phyloP scores from a whole-genome alignment of 208 protist species.

The Leishmania arabica region DNA sequence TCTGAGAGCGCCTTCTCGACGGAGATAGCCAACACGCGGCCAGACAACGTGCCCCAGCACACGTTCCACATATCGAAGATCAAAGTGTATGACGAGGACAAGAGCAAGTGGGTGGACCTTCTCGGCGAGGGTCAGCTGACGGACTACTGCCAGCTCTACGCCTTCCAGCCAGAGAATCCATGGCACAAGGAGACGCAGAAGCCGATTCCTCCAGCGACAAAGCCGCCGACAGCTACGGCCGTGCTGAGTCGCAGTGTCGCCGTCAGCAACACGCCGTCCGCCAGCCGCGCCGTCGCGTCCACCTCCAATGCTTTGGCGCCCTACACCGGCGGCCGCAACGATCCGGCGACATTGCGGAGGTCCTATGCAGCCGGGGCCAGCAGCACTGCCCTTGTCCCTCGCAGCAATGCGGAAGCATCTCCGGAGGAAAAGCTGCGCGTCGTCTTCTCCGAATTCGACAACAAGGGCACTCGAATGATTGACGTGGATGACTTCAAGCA shows the following conservation, averaged over 20 bases:
- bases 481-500: constrained; percentile 83
- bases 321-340: constrained; percentile 63
- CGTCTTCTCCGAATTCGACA: constrained; percentile 90
- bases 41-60: constrained; percentile 76
- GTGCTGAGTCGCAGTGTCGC: constrained; percentile 24
- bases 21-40: constrained; percentile 71
- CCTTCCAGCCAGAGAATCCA: constrained; percentile 88
- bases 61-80: constrained; percentile 86
- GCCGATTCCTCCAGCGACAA: constrained; percentile 80
- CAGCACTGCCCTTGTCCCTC: constrained; percentile 65
- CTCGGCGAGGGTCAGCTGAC: constrained; percentile 73
- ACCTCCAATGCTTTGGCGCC: constrained; percentile 54
- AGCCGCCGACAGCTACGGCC: constrained; percentile 52
- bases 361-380: constrained; percentile 22
- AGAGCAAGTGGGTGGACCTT: constrained; percentile 89
- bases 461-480: constrained; percentile 73
- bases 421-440: constrained; percentile 89
- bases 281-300: constrained; percentile 20
- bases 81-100: constrained; percentile 90
- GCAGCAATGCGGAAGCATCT: constrained; percentile 54
- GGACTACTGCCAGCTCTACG: constrained; percentile 90
- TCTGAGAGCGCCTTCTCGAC: constrained; percentile 72
- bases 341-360: constrained; percentile 43
- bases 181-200: constrained; percentile 93
- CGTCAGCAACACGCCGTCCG: constrained; percentile 12